These are phyloP conservation scores for Cutaneotrichosporon sp. DNA, from an alignment of 1,284 basidiomycete species.

Conservation along the genomic window DNA sequence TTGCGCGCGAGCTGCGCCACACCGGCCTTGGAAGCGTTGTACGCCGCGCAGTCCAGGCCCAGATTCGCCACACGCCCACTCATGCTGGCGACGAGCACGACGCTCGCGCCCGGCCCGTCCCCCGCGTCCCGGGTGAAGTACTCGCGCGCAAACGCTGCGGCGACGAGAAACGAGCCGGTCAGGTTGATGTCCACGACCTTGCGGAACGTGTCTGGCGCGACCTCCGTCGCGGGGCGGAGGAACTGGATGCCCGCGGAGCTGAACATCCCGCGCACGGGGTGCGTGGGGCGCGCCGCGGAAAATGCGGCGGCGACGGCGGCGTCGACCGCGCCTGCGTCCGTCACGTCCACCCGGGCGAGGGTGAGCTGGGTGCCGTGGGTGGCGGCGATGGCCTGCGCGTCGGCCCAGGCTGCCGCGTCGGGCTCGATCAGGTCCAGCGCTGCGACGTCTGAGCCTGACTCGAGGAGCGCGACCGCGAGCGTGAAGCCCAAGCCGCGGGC, in stretches of 20 bases:
- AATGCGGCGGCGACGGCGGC: slow-evolving; percentile 58
- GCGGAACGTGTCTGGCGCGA: slow-evolving; percentile 64
- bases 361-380: slow-evolving; percentile 54
- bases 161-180: slow-evolving; percentile 69
- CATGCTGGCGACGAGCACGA: slow-evolving; percentile 78
- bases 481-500: slow-evolving; percentile 74
- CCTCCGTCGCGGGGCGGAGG: slow-evolving; percentile 60
- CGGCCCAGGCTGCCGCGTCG: slow-evolving; percentile 58
- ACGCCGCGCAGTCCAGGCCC: slow-evolving; percentile 50
- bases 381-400: slow-evolving; percentile 56
- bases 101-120: slow-evolving; percentile 50
- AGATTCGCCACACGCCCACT: slow-evolving; percentile 75
- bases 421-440: slow-evolving; percentile 66
- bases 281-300: slow-evolving; percentile 57
- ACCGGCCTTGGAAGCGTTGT: slow-evolving; percentile 64
- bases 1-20: slow-evolving; percentile 76
- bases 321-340: slow-evolving; percentile 59
- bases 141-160: slow-evolving; percentile 70
- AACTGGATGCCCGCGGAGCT: slow-evolving; percentile 71
- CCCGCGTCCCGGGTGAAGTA: slow-evolving; percentile 57
- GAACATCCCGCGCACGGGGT: slow-evolving; percentile 47
- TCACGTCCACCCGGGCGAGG: slow-evolving; percentile 61
- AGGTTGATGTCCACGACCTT: slow-evolving; percentile 69
- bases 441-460: slow-evolving; percentile 71
- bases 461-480: slow-evolving; percentile 67